These are phyloP conservation scores for Lithospermum erythrorhizon DNA, from an alignment of 257 asterid genomes.

Conservation along the genomic window DNA sequence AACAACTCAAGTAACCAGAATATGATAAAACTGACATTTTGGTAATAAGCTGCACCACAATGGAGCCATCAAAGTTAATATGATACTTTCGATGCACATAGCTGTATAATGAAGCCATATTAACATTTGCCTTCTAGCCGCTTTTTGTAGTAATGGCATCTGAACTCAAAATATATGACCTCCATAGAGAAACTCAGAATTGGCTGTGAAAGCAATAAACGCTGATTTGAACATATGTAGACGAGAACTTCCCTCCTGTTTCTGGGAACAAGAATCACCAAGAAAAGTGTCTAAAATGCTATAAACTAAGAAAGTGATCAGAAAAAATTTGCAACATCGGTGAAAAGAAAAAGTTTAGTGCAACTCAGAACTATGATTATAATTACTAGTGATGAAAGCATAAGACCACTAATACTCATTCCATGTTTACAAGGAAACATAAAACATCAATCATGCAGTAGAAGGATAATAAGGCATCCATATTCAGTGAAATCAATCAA, in stretches of 20 bases:
- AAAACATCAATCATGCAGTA: not conserved
- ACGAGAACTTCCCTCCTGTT: conserved; percentile 88
- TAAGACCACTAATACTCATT: not conserved
- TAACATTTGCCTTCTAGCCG: no score
- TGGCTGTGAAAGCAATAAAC: no score
- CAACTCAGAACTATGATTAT: not conserved
- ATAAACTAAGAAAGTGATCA: conserved; percentile 1
- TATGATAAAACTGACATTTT: no score
- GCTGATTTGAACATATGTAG: conserved; percentile 98
- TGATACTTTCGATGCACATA: no score
- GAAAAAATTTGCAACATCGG: conserved; percentile 1
- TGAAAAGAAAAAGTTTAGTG: not conserved
- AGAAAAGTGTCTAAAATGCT: not conserved
- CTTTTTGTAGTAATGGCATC: no score
- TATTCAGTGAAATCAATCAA: not conserved
- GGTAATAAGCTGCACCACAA: no score
- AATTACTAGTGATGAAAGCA: not conserved
- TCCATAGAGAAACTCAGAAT: no score
- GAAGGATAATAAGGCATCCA: not conserved
- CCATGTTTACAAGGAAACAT: not conserved
- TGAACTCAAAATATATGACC: no score
- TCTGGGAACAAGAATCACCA: conserved; percentile 35
- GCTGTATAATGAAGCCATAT: no score
- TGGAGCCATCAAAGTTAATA: no score
- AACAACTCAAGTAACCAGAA: conserved; percentile 1